These are phyloP conservation scores for Tillandsia fasciculata DNA, from an alignment of 176 grass and related monocot genomes.

Conservation along the genomic window DNA sequence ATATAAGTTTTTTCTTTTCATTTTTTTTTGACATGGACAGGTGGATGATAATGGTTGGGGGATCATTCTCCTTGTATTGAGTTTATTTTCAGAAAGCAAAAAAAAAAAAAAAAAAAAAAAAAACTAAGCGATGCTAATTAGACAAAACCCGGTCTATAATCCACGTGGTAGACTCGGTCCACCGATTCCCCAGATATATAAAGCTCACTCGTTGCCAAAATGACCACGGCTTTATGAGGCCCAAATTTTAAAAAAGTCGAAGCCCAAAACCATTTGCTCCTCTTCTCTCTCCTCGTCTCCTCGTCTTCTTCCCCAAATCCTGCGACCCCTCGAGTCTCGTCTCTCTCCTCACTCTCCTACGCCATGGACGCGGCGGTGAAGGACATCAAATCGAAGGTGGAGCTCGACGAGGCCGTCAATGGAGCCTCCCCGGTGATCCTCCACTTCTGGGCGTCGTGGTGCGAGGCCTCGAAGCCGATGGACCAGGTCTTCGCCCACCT, in stretches of 20 bases:
- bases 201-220: no score
- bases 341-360: background rate
- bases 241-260: background rate
- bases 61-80: no score
- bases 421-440: constrained; percentile 41
- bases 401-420: constrained; percentile 58
- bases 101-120: no score
- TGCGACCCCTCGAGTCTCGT: background rate
- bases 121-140: no score
- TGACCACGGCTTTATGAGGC: background rate
- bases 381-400: constrained; percentile 49
- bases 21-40: no score
- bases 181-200: no score
- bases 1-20: no score
- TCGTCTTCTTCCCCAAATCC: background rate
- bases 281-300: background rate
- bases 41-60: no score
- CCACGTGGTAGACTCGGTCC: no score
- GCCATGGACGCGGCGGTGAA: constrained; percentile 49
- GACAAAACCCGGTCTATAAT: no score
- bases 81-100: no score
- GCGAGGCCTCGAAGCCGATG: constrained; percentile 99
- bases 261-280: constrained; percentile 1
- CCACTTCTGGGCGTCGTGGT: constrained; percentile 96
- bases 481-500: constrained; percentile 92